phyloP scores from a whole-genome alignment of 225 moss, liverwort and hornwort species.

The Neckera pumila region DNA sequence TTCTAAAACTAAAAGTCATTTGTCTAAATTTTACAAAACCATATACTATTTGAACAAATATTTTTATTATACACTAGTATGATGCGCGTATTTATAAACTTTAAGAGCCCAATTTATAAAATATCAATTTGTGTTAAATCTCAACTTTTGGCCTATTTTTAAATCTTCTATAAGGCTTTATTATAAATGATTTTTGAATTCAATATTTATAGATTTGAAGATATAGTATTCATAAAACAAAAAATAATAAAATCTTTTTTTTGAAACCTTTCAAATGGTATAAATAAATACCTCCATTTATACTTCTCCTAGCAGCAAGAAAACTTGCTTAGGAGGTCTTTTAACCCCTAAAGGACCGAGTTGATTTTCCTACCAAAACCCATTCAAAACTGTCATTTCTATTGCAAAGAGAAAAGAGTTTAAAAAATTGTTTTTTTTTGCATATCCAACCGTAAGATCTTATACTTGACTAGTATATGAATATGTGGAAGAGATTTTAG shows the following conservation, averaged over 20 bases:
- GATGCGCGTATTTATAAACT: neutral
- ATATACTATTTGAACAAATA: neutral
- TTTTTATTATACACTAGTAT: too few relatives aligned
- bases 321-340: accelerated
- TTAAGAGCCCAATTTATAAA: neutral
- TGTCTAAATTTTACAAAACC: neutral
- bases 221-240: neutral
- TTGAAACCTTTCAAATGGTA: neutral
- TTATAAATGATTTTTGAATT: neutral
- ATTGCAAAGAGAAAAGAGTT: too few relatives aligned
- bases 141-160: accelerated
- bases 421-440: too few relatives aligned
- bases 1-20: neutral
- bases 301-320: neutral
- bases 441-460: too few relatives aligned
- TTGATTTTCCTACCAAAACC: too few relatives aligned
- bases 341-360: too few relatives aligned
- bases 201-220: accelerated
- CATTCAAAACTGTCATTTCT: too few relatives aligned
- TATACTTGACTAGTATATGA: too few relatives aligned
- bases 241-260: too few relatives aligned
- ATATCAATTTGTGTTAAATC: neutral
- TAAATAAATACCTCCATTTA: neutral
- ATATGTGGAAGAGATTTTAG: too few relatives aligned
- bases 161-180: neutral